Evolutionary conservation across 176 grass and related monocot species (phyloP), one percentile per base, ranked within the genome.

Genomic region (Oryza rufipogon): DNA sequence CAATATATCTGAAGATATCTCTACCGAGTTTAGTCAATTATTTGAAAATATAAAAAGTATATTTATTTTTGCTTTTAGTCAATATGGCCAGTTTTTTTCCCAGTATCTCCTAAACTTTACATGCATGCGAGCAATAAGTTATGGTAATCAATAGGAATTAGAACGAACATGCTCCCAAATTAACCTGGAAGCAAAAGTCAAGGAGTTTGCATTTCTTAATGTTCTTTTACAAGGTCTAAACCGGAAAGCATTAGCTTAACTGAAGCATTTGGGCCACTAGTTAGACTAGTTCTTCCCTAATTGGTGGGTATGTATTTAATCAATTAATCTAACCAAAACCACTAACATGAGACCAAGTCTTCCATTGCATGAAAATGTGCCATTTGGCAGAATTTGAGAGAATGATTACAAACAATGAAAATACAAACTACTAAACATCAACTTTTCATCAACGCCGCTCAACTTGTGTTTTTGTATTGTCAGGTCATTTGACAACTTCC

Each of bases 211-310:
- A 39, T 56, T 73, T 73, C 34, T 48, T 44, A 54, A 14, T 32
- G 74, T 60, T 76, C 7, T 52, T 8, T 79, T 87, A 83, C 84
- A 17, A 33, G 75, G 88, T 79, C 88, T 79, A 79, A 26, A 74
- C 15, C 48, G 41, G 0, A 74, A 47, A 38, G 45, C 9, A 39
- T 58, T 77, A 69, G 74, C 70, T 75, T 46, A 84, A 77, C 83
- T 25, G 54, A 64, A 84, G 87, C 51, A 61, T 54, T 82, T 69
- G 65, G 73, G 56, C 2, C 51, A 80, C 64, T 84, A 68, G 68
- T 75, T 87, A 80, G 83, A 87, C 89, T 52, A 28, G 64, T 83
- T 91, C 89, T 63, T 84, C 64, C 75, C 4, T 48, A 66, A 64
- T 87, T 52, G 25, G 4, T 58, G 39, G 71, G 64, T 75, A 66